Conservation (phyloP, 2,329 filamentous ascomycete species). For the Exserohilum turcica region DNA sequence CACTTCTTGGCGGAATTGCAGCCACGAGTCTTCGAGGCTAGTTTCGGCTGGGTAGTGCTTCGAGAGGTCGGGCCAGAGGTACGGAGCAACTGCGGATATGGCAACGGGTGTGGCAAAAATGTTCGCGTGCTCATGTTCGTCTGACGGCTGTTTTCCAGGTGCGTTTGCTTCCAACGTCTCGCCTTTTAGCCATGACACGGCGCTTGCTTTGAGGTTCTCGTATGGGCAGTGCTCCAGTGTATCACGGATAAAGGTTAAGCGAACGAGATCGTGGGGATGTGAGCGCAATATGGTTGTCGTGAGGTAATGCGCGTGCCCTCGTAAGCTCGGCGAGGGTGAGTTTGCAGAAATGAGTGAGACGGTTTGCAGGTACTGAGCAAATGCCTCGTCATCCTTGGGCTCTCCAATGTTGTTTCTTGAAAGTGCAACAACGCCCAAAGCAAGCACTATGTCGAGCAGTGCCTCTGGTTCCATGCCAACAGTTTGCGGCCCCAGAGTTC, state of each 20-base stretch:
- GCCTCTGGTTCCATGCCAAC: conserved; percentile 53
- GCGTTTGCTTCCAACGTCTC: conserved; percentile 58
- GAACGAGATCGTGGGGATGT: conserved; percentile 58
- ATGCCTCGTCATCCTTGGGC: conserved; percentile 57
- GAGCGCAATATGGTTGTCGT: conserved; percentile 57
- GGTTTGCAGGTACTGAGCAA: conserved; percentile 58
- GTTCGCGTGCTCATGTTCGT: conserved; percentile 21
- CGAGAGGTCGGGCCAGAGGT: conserved; percentile 58
- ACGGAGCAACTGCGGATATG: conserved; percentile 55
- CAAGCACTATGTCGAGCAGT: conserved; percentile 60
- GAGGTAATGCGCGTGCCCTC: conserved; percentile 57
- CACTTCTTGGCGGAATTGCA: conserved; percentile 58
- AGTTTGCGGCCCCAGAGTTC: conserved; percentile 43
- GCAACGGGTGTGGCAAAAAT: conserved; percentile 57
- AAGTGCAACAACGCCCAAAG: conserved; percentile 57
- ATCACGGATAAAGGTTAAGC: conserved; percentile 60
- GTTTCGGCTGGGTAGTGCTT: conserved; percentile 42
- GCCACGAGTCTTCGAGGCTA: conserved; percentile 40
- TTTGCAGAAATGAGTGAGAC: conserved; percentile 57
- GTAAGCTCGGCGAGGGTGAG: conserved; percentile 53
- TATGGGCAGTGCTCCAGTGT: conserved; percentile 61
- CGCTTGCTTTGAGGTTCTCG: conserved; percentile 61
- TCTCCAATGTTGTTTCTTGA: conserved; percentile 53
- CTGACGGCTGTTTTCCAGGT: conserved; percentile 26
- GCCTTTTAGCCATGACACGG: conserved; percentile 65